Conservation (phyloP, 108 stramenopile genomes). For the Cylindrotheca fusiformis region DNA sequence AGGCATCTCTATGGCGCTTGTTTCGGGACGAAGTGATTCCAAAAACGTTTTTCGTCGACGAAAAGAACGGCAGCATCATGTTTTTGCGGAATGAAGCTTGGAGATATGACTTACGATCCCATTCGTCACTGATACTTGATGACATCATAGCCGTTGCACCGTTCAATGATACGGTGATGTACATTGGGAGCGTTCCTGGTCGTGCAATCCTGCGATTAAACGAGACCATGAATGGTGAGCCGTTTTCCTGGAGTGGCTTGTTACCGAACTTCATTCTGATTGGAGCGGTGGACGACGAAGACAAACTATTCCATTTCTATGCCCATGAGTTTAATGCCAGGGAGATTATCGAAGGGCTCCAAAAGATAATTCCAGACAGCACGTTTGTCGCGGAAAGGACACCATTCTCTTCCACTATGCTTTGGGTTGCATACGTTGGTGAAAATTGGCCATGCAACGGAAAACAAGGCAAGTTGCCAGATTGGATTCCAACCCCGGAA, state of each 20-base stretch:
- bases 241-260: too few species aligned
- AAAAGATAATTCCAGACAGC: neutral
- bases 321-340: neutral
- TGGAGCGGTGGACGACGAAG: neutral
- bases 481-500: too few species aligned
- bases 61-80: constrained; percentile 7
- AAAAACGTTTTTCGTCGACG: constrained; percentile 9
- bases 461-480: neutral
- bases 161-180: constrained; percentile 52
- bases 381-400: neutral
- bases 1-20: constrained; percentile 46
- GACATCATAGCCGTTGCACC: constrained; percentile 63
- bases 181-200: constrained; percentile 17
- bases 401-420: constrained; percentile 1
- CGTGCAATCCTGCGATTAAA: constrained; percentile 6
- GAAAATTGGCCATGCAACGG: constrained; percentile 12
- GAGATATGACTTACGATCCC: constrained; percentile 44
- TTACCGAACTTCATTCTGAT: neutral
- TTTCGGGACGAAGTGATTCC: constrained; percentile 55
- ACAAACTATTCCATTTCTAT: neutral
- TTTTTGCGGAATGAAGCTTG: constrained; percentile 27
- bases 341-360: neutral
- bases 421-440: constrained; percentile 3
- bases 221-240: constrained; percentile 3
- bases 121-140: constrained; percentile 5